A percentile compares a stretch with the other conserved stretches of the same genome.
Evolutionary conservation across 495 filamentous ascomycete species (phyloP).

Genomic region (Podospora pseudopauciseta): DNA sequence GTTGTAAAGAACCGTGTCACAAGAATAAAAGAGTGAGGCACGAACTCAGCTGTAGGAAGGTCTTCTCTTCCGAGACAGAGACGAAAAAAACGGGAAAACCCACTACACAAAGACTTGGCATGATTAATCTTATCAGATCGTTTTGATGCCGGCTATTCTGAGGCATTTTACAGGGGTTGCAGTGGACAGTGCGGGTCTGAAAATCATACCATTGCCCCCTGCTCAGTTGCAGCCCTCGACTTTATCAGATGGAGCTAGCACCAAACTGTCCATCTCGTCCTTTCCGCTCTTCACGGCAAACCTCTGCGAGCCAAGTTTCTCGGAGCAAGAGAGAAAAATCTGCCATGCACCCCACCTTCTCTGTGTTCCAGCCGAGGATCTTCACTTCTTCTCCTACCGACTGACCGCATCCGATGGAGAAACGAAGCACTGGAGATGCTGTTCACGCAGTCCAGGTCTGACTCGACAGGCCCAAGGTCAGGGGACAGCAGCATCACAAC

Average conservation of each 20-base stretch:
- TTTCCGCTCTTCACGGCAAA: background rate
- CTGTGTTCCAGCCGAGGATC: background rate
- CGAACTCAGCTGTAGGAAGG: no score
- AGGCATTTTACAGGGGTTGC: slow-evolving; percentile 28
- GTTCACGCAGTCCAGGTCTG: background rate
- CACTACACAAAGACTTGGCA: slow-evolving; percentile 20
- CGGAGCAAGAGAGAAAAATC: slow-evolving; percentile 14
- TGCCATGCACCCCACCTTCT: slow-evolving; percentile 8
- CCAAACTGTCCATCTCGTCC: slow-evolving; percentile 2
- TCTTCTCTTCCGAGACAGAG: background rate
- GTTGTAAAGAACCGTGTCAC: no score
- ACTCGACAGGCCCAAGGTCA: background rate
- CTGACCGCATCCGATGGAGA: background rate
- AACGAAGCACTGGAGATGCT: background rate
- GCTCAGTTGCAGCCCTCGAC: background rate
- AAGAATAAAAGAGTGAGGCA: no score
- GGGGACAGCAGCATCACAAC: background rate
- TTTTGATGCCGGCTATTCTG: slow-evolving; percentile 14
- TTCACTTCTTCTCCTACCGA: background rate
- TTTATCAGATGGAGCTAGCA: slow-evolving; percentile 39
- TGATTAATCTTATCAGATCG: slow-evolving; percentile 46
- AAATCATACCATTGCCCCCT: slow-evolving; percentile 12
- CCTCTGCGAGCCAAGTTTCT: background rate
- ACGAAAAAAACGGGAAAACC: background rate
- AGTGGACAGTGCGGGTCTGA: slow-evolving; percentile 4